These are phyloP conservation scores for Corchorus olitorius DNA, from an alignment of 345 rosid genomes.

Conservation along the genomic window DNA sequence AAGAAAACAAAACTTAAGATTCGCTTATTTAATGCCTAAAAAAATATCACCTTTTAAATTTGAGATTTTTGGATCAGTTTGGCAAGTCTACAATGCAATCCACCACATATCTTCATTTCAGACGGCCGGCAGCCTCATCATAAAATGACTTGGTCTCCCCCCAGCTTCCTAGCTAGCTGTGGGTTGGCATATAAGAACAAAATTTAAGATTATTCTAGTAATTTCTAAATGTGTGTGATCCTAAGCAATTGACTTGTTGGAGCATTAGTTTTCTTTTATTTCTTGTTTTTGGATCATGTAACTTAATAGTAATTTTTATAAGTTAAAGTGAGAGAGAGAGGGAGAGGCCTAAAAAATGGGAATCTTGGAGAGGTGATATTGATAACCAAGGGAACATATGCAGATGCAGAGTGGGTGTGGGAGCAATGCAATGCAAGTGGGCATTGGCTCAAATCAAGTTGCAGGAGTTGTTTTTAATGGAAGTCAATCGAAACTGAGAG, in stretches of 20 bases:
- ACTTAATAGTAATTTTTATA: too few species aligned
- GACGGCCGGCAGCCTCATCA: conserved; percentile 18
- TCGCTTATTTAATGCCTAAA: conserved; percentile 5
- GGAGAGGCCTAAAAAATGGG: background rate
- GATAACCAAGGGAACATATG: conserved; percentile 20
- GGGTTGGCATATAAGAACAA: background rate
- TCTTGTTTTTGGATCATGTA: background rate
- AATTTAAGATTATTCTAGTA: background rate
- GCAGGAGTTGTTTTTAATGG: conserved; percentile 14
- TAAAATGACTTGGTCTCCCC: background rate
- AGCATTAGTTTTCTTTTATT: background rate
- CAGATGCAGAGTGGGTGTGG: conserved; percentile 12
- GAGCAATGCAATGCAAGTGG: conserved; percentile 17
- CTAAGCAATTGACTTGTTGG: background rate
- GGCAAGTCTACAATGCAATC: background rate
- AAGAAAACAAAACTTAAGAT: background rate
- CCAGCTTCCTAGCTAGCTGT: too few species aligned
- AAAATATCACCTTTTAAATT: background rate
- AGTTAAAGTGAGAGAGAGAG: background rate
- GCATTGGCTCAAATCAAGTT: conserved; percentile 7
- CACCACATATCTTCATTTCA: conserved; percentile 4
- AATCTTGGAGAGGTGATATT: background rate
- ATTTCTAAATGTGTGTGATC: background rate
- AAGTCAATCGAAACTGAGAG: conserved; percentile 22
- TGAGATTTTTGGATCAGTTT: background rate